Conservation (phyloP, 805 yeast genomes). For the Starmerella floris region DNA sequence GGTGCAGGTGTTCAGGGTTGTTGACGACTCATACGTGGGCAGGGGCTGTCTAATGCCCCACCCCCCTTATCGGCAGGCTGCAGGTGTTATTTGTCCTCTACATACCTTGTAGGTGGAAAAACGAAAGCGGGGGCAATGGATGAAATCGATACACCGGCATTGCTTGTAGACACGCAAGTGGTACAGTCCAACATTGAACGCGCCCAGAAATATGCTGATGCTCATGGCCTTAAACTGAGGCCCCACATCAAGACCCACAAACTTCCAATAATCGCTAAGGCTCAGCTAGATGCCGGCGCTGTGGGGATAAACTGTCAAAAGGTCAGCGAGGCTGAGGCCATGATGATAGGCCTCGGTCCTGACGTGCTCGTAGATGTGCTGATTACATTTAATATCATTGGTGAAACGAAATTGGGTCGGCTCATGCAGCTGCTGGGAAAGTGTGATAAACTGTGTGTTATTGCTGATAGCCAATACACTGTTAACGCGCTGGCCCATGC, state of each 20-base stretch:
- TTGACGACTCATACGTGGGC: no score
- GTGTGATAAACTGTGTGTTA: slow-evolving; percentile 8
- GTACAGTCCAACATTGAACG: slow-evolving; percentile 8
- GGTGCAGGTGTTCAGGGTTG: no score
- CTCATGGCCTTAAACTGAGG: slow-evolving; percentile 9
- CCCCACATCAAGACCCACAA: slow-evolving; percentile 18
- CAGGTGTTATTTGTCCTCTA: no score
- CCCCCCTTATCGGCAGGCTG: no score
- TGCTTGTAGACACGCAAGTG: slow-evolving; percentile 5
- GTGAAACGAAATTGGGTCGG: slow-evolving; percentile 8
- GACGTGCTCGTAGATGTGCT: slow-evolving; percentile 7
- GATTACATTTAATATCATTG: slow-evolving; percentile 14
- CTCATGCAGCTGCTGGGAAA: slow-evolving; percentile 5
- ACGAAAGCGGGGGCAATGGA: no score
- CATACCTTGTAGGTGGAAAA: no score
- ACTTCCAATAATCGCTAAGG: slow-evolving; percentile 8
- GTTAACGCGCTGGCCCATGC: slow-evolving; percentile 9
- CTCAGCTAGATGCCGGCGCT: slow-evolving; percentile 15
- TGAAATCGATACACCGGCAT: slow-evolving; percentile 15
- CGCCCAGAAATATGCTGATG: slow-evolving; percentile 12
- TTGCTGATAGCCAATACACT: slow-evolving; percentile 10
- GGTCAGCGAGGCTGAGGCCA: slow-evolving; percentile 13
- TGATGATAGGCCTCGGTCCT: slow-evolving; percentile 9
- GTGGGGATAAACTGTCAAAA: slow-evolving; percentile 17
- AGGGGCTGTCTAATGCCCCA: no score